These are phyloP conservation scores for Trametes polyzona DNA, from an alignment of 1,284 basidiomycete species.

Conservation along the genomic window DNA sequence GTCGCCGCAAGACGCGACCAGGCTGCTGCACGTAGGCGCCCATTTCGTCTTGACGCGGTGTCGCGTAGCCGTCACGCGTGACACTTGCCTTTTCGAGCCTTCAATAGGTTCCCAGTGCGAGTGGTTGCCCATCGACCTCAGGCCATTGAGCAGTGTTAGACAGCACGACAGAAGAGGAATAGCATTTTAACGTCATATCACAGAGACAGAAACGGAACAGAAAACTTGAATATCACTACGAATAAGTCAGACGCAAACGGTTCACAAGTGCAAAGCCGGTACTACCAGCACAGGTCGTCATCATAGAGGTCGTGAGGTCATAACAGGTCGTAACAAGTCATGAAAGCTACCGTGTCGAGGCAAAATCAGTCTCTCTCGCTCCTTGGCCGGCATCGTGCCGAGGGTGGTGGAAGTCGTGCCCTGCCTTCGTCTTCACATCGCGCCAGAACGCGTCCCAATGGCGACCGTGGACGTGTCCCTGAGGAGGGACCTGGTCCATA, in stretches of 20 bases:
- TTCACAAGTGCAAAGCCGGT: too few species aligned
- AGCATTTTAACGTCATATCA: too few species aligned
- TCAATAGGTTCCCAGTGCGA: background rate
- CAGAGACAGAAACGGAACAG: background rate
- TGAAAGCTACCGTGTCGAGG: constrained; percentile 20
- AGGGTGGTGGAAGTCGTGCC: constrained; percentile 24
- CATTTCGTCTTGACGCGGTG: constrained; percentile 18
- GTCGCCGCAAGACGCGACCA: constrained; percentile 23
- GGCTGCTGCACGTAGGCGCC: constrained; percentile 12
- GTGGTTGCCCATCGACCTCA: background rate
- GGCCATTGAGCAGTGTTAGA: too few species aligned
- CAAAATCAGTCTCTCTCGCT: background rate
- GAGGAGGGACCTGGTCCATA: constrained; percentile 12
- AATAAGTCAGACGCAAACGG: constrained; percentile 11
- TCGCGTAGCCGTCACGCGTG: constrained; percentile 23
- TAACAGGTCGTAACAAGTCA: constrained; percentile 17
- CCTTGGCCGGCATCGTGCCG: constrained; percentile 4
- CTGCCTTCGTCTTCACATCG: constrained; percentile 37
- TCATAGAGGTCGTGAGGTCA: constrained; percentile 8
- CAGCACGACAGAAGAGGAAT: too few species aligned
- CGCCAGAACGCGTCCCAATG: constrained; percentile 52
- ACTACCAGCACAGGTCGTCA: background rate
- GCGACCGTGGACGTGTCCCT: constrained; percentile 10
- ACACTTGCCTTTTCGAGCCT: constrained; percentile 6
- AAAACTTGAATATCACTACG: constrained; percentile 7